phyloP scores from a whole-genome alignment of 371 early-diverging fungal species.

The Lichtheimia corymbifera region DNA sequence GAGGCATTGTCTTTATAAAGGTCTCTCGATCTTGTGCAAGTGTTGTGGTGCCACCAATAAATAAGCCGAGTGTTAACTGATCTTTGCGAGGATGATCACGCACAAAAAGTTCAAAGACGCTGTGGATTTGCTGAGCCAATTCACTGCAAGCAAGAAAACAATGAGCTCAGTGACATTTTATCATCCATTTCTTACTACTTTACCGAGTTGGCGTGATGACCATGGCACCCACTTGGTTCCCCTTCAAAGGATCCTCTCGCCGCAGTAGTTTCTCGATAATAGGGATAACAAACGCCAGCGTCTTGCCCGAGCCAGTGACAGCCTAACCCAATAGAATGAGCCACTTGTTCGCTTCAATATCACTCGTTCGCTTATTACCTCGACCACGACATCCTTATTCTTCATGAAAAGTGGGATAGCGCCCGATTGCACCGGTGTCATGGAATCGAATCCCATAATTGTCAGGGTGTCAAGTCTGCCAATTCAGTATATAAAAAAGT shows the following conservation, averaged over 20 bases:
- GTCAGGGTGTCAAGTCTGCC: slow-evolving; percentile 34
- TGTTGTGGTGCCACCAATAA: slow-evolving; percentile 72
- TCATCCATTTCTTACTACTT: slow-evolving; percentile 8
- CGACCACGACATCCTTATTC: slow-evolving; percentile 97
- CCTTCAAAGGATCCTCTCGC: slow-evolving; percentile 58
- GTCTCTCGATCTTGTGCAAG: slow-evolving; percentile 65
- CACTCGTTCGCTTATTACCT: slow-evolving; percentile 35
- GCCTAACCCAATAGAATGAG: slow-evolving; percentile 57
- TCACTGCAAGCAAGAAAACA: slow-evolving; percentile 61
- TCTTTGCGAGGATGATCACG: slow-evolving; percentile 41
- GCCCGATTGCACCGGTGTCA: slow-evolving; percentile 62
- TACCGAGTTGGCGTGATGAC: slow-evolving; percentile 94
- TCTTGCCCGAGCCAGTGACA: slow-evolving; percentile 99
- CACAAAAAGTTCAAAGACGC: slow-evolving; percentile 69
- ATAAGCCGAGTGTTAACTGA: slow-evolving; percentile 54
- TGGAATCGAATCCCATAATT: slow-evolving; percentile 42
- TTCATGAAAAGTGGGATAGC: slow-evolving; percentile 88
- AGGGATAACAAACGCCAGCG: slow-evolving; percentile 96
- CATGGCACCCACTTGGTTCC: slow-evolving; percentile 84
- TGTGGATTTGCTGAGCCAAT: slow-evolving; percentile 90
- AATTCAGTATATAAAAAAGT: background rate
- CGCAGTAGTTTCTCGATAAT: slow-evolving; percentile 84
- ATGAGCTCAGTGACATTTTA: background rate
- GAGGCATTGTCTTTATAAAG: slow-evolving; percentile 63
- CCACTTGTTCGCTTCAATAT: background rate